phyloP scores from a whole-genome alignment of 202 grass and related monocot species.

The Elaeis oleifera region DNA sequence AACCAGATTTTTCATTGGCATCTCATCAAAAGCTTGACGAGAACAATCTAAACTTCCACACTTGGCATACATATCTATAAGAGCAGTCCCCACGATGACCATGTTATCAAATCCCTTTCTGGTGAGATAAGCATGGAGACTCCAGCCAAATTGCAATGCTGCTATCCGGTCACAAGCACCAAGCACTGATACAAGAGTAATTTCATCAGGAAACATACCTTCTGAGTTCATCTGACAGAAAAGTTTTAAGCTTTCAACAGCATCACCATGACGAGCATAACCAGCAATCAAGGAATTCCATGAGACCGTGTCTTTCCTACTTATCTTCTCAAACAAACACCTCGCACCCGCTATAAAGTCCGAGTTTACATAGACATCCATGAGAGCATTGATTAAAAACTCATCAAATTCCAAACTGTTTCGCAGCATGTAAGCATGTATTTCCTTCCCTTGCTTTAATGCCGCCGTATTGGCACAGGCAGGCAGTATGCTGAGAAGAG shows the following conservation, averaged over 20 bases:
- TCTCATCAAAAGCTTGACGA: conserved; percentile 25
- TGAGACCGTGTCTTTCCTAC: conserved; percentile 12
- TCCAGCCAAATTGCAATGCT: conserved; percentile 16
- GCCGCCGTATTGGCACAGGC: conserved; percentile 13
- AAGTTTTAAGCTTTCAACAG: conserved; percentile 6
- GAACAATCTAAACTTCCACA: conserved; percentile 40
- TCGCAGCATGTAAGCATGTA: conserved; percentile 12
- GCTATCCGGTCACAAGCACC: conserved; percentile 15
- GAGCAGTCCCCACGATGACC: conserved; percentile 8
- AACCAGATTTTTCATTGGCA: conserved; percentile 42
- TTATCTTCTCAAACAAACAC: conserved; percentile 14
- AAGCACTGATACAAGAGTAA: conserved; percentile 18
- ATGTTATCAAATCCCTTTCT: conserved; percentile 7
- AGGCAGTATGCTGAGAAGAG: conserved; percentile 17
- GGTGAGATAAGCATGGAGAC: conserved; percentile 17
- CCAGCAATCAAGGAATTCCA: conserved; percentile 25
- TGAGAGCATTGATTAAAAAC: conserved; percentile 10
- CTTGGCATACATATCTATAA: conserved; percentile 66
- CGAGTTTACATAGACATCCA: conserved; percentile 15
- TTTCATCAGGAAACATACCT: background rate
- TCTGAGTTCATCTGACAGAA: conserved; percentile 18
- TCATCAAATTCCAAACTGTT: conserved; percentile 9
- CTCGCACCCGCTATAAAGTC: conserved; percentile 11
- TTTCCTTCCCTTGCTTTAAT: conserved; percentile 14
- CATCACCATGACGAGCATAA: conserved; percentile 8